These are phyloP conservation scores for Vigna trinervia DNA, from an alignment of 306 rosid species.

Conservation along the genomic window DNA sequence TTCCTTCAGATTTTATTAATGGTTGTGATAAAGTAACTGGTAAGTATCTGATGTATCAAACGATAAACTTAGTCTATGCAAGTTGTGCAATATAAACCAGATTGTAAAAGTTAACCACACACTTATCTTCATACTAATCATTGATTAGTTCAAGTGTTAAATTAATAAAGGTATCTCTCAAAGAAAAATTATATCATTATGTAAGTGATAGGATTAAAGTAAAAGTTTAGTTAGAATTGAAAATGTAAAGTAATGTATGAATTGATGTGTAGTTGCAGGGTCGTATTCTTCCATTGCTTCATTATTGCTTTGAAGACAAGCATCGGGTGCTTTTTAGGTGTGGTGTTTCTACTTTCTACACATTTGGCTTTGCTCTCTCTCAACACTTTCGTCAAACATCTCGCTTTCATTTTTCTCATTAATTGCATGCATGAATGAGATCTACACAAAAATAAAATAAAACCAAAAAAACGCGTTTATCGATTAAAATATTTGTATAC, in stretches of 20 bases:
- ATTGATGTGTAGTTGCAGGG: not conserved
- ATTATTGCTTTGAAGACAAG: slow-evolving; percentile 47
- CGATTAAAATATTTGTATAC: too few species aligned
- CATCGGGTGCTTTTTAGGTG: not conserved
- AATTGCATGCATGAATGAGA: not conserved
- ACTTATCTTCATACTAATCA: too few species aligned
- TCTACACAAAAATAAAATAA: not conserved
- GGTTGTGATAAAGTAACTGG: not conserved
- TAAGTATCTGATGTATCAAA: too few species aligned
- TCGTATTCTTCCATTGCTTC: slow-evolving; percentile 24
- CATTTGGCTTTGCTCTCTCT: not conserved
- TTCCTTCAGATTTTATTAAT: not conserved
- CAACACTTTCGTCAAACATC: slow-evolving; percentile 17
- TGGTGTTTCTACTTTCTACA: slow-evolving; percentile 4
- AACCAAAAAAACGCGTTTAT: not conserved
- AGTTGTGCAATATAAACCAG: too few species aligned
- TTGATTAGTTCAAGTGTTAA: too few species aligned
- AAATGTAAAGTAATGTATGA: not conserved
- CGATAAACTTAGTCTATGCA: too few species aligned
- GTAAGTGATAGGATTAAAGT: too few species aligned
- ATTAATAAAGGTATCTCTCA: too few species aligned
- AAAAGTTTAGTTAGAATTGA: not conserved
- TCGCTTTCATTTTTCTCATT: slow-evolving; percentile 2
- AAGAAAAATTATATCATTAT: too few species aligned
- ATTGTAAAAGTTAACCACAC: too few species aligned